Evolutionary conservation across 1,284 basidiomycete genomes (phyloP).

Genomic region (Boletus semigastroideus): DNA sequence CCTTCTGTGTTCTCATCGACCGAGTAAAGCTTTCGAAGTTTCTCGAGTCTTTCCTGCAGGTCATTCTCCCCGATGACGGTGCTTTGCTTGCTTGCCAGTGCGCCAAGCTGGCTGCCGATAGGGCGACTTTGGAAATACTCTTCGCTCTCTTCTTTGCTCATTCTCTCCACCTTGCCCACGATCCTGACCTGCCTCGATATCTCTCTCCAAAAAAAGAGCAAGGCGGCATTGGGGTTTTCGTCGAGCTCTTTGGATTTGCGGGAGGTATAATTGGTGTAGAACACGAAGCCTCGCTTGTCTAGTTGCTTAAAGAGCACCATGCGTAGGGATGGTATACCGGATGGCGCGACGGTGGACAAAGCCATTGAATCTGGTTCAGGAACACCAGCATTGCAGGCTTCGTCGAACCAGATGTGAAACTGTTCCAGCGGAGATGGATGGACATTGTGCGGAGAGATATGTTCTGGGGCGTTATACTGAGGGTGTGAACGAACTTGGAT

Average conservation of each 20-base stretch:
- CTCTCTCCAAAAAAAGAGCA: constrained; percentile 93
- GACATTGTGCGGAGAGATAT: constrained; percentile 59
- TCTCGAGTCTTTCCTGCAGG: constrained; percentile 61
- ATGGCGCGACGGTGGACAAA: constrained; percentile 73
- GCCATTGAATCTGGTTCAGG: constrained; percentile 88
- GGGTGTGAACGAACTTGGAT: constrained; percentile 69
- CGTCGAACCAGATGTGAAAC: constrained; percentile 83
- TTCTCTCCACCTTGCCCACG: constrained; percentile 81
- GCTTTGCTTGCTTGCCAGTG: constrained; percentile 92
- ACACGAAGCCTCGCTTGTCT: constrained; percentile 85
- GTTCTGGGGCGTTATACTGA: constrained; percentile 70
- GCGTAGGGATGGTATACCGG: constrained; percentile 81
- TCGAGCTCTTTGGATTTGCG: constrained; percentile 85
- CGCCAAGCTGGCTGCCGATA: constrained; percentile 82
- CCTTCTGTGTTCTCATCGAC: constrained; percentile 41
- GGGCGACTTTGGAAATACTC: constrained; percentile 88
- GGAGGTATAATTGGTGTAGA: constrained; percentile 95
- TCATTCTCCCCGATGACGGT: constrained; percentile 70
- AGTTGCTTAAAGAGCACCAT: constrained; percentile 92
- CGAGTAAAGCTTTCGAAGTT: constrained; percentile 62
- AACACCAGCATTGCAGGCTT: constrained; percentile 58
- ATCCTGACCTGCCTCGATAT: constrained; percentile 82
- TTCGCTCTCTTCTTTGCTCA: constrained; percentile 69
- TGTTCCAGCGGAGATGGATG: constrained; percentile 73
- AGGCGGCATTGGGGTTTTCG: constrained; percentile 75